phyloP scores from a whole-genome alignment of 1,284 basidiomycete genomes.

The Cryptococcus sp. region DNA sequence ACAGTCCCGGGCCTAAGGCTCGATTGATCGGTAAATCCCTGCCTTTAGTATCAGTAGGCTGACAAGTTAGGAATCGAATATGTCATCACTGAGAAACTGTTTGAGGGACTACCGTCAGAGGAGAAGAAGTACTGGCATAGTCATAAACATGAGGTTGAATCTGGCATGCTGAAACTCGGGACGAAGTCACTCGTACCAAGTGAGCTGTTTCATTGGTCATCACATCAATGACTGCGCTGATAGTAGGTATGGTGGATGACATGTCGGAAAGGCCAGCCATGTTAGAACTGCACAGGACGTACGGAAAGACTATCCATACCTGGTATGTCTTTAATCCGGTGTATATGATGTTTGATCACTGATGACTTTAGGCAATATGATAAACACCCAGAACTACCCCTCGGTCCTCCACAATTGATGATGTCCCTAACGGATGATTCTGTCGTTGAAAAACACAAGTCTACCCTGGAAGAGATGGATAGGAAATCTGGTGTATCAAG shows the following conservation, averaged over 20 bases:
- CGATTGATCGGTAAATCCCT: constrained; percentile 36
- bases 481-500: constrained; percentile 36
- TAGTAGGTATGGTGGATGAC: constrained; percentile 45
- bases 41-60: background rate
- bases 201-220: constrained; percentile 9
- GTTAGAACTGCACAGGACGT: constrained; percentile 54
- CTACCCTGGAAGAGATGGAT: constrained; percentile 42
- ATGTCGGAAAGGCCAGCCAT: constrained; percentile 52
- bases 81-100: constrained; percentile 43
- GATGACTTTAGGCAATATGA: constrained; percentile 40
- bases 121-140: constrained; percentile 46
- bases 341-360: background rate
- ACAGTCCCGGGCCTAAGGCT: constrained; percentile 40
- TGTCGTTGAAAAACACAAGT: constrained; percentile 35
- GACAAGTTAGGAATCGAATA: constrained; percentile 43
- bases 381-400: constrained; percentile 51
- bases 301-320: constrained; percentile 56
- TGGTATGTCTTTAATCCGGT: constrained; percentile 39
- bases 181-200: constrained; percentile 50
- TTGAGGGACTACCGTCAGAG: constrained; percentile 34
- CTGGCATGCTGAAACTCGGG: constrained; percentile 52
- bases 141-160: constrained; percentile 50
- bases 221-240: background rate
- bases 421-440: constrained; percentile 50
- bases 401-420: constrained; percentile 55